Evolutionary conservation across 768 basidiomycete genomes (phyloP).

Genomic region (Lentinula guzmanii): DNA sequence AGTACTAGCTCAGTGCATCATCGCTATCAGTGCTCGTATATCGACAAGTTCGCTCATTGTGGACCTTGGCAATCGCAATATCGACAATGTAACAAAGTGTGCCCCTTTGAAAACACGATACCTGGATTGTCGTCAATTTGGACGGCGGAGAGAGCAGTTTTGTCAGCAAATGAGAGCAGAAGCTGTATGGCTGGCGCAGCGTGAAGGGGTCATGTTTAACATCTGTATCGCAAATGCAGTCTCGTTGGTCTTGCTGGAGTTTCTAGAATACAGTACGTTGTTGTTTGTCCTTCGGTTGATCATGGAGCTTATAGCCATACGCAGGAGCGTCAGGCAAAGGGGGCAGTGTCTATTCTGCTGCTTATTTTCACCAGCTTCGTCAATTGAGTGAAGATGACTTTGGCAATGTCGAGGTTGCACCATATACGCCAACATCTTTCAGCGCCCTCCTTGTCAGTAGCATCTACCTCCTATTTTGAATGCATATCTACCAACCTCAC

Average conservation of each 20-base stretch:
- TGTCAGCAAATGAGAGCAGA: not conserved
- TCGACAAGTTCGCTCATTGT: slow-evolving; percentile 5
- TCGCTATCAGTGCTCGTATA: slow-evolving; percentile 5
- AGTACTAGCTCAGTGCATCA: slow-evolving; percentile 10
- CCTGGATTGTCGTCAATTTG: not conserved
- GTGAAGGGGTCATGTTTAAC: not conserved
- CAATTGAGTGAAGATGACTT: not conserved
- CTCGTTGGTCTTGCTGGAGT: not conserved
- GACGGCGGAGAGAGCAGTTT: not conserved
- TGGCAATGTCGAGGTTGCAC: not conserved
- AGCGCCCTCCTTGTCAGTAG: not conserved
- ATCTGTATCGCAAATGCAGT: not conserved
- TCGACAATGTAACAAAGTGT: not conserved
- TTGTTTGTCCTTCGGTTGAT: not conserved
- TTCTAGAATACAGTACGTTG: not conserved
- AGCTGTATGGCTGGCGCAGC: not conserved
- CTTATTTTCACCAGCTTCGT: not conserved
- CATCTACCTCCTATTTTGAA: not conserved
- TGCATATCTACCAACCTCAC: not conserved
- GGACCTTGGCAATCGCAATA: not conserved
- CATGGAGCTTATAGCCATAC: not conserved
- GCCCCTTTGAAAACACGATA: not conserved
- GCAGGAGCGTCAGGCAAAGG: not conserved
- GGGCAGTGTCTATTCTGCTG: not conserved
- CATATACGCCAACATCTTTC: not conserved